These are phyloP conservation scores for Forsythia suspensa DNA, from an alignment of 257 asterid genomes.

Conservation along the genomic window DNA sequence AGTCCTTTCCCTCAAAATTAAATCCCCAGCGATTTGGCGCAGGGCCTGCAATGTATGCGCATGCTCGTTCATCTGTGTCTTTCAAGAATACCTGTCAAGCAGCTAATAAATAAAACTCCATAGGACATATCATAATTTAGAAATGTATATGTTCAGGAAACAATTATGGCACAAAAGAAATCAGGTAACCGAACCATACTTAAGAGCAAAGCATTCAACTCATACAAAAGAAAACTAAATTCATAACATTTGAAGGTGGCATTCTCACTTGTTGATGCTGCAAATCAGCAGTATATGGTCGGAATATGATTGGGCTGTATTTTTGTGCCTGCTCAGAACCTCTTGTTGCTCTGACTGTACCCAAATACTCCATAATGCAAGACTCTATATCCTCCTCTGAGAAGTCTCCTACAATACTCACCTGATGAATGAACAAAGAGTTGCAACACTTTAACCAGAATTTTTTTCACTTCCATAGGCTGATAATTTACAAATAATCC, in stretches of 20 bases:
- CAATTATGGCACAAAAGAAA: slow-evolving; percentile 10
- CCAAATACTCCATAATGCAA: slow-evolving; percentile 92
- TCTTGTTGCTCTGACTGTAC: slow-evolving; percentile 74
- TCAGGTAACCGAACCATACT: slow-evolving; percentile 16
- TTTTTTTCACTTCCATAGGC: slow-evolving; percentile 10
- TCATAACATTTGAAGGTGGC: slow-evolving; percentile 4
- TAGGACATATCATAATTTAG: slow-evolving; percentile 11
- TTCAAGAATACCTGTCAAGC: slow-evolving; percentile 77
- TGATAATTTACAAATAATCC: slow-evolving; percentile 5
- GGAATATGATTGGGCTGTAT: slow-evolving; percentile 72
- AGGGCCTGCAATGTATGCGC: slow-evolving; percentile 99
- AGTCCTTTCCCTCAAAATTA: slow-evolving; percentile 79
- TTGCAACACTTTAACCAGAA: slow-evolving; percentile 21
- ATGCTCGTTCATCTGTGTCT: slow-evolving; percentile 99
- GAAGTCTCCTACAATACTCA: slow-evolving; percentile 97
- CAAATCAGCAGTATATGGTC: slow-evolving; percentile 60
- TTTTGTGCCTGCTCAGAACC: slow-evolving; percentile 68
- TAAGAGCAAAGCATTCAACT: slow-evolving; percentile 17
- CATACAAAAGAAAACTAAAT: slow-evolving; percentile 8
- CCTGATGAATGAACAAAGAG: slow-evolving; percentile 45
- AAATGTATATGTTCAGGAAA: slow-evolving; percentile 9
- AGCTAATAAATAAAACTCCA: slow-evolving; percentile 22
- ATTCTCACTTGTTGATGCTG: slow-evolving; percentile 89
- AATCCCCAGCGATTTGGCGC: slow-evolving; percentile 99
- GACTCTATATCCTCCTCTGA: slow-evolving; percentile 93